Evolutionary conservation across 164 flowering plant species (phyloP).

Genomic region (Saururus chinensis): DNA sequence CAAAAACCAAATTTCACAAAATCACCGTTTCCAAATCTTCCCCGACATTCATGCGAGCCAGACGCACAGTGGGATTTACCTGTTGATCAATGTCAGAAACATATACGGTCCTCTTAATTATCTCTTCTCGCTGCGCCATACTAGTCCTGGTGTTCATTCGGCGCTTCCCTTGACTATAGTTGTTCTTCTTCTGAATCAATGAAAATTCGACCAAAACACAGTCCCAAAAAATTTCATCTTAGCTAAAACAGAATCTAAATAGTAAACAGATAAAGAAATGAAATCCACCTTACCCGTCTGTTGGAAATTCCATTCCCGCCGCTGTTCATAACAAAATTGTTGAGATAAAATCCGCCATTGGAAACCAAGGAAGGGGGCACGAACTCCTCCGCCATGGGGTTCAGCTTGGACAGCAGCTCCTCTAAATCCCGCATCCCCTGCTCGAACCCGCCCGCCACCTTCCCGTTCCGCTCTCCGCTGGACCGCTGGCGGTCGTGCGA

Average conservation of each 20-base stretch:
- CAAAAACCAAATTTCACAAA: too few species aligned
- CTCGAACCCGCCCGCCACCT: slow-evolving; percentile 32
- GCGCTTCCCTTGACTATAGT: slow-evolving; percentile 45
- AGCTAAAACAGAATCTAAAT: too few species aligned
- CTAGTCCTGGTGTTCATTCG: slow-evolving; percentile 65
- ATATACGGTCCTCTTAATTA: slow-evolving; percentile 79
- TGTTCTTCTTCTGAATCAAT: slow-evolving; percentile 43
- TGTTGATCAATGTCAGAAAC: slow-evolving; percentile 95
- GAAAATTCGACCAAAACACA: background rate
- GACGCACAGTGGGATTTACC: slow-evolving; percentile 20
- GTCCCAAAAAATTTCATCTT: background rate
- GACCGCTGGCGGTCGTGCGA: slow-evolving; percentile 13
- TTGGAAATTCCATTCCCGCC: slow-evolving; percentile 20
- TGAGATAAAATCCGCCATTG: slow-evolving; percentile 19
- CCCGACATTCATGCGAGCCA: background rate
- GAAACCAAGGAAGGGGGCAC: slow-evolving; percentile 57
- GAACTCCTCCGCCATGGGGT: slow-evolving; percentile 88
- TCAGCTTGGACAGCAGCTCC: slow-evolving; percentile 76
- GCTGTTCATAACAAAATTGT: slow-evolving; percentile 16
- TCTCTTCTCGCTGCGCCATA: slow-evolving; percentile 80
- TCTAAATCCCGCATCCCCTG: slow-evolving; percentile 71
- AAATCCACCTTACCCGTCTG: slow-evolving; percentile 36
- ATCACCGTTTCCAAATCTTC: too few species aligned
- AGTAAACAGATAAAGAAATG: background rate
- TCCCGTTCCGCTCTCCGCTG: slow-evolving; percentile 19